Evolutionary conservation across 108 stramenopile species (phyloP), one percentile per base, ranked within the genome.

Genomic region (Nannochloropsis gaditana): DNA sequence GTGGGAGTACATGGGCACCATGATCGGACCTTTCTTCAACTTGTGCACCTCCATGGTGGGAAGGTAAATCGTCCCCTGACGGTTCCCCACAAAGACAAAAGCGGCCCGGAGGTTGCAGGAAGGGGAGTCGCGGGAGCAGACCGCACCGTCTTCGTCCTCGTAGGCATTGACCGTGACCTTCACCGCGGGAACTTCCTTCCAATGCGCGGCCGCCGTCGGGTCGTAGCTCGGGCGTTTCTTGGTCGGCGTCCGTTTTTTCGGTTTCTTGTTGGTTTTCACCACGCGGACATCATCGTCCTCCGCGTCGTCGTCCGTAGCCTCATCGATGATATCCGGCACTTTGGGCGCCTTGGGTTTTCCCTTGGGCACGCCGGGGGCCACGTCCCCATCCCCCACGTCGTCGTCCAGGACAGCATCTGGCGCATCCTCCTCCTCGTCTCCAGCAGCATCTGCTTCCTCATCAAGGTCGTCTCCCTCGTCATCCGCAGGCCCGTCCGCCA

Each of bases 21-120:
- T 73, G 19, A 73, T 2, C 15, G 59, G 59, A 0, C 59, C 59
- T n/a, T 73, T 73, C 8, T 73, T 73, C 59, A 73, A n/a, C 2
- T 73, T 73, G 6, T 73, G 59, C 59, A 73, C 59, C 59, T 73
- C 59, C 59, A 73, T n/a, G 59, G 59, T 73, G 5, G 59, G 59
- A 2, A 73, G 59, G 59, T 73, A 73, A 8, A 73, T 73, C 15
- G 59, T 73, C 59, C 59, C 59, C n/a, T 73, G 15, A 15, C 59
- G 15, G 59, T 73, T 73, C n/a, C 59, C 59, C 8, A 73, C 59
- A n/a, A 73, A 73, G n/a, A n/a, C n/a, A 4, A 73, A n/a, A n/a
- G 59, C 59, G 4, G 59, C 59, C 4, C 59, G 59, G 19, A 73
- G 8, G n/a, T 73, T 73, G 59, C 59, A 73, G 6, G 59, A 73